phyloP scores from a whole-genome alignment of 768 basidiomycete genomes.

The Paxillus involutus region DNA sequence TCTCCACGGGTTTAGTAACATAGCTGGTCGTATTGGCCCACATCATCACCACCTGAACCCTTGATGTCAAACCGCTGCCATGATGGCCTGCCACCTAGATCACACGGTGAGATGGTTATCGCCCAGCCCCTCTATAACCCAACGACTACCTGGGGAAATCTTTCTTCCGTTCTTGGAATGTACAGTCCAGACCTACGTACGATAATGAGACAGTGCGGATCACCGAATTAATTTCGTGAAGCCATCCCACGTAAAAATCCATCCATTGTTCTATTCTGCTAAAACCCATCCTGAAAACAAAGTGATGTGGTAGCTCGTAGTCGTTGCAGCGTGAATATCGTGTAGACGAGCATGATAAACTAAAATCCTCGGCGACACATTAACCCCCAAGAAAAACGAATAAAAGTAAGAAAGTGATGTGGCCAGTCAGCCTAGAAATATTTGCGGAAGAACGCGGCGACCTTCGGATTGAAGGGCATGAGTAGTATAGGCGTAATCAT shows the following conservation, averaged over 20 bases:
- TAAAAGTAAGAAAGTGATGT: conserved; percentile 24
- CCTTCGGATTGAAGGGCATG: conserved; percentile 44
- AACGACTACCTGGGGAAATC: background rate
- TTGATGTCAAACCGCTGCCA: background rate
- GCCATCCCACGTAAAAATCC: conserved; percentile 18
- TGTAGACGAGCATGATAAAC: conserved; percentile 12
- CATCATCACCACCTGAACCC: background rate
- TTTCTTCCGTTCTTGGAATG: too few relatives aligned
- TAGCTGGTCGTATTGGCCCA: background rate
- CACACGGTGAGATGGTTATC: background rate
- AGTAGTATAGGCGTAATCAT: conserved; percentile 39
- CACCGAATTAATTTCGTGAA: background rate
- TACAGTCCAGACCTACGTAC: too few relatives aligned
- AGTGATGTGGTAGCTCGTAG: background rate
- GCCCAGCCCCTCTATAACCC: background rate
- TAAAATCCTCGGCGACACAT: conserved; percentile 17
- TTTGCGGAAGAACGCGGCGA: conserved; percentile 47
- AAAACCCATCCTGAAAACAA: background rate
- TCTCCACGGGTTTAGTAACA: background rate
- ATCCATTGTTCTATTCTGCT: background rate
- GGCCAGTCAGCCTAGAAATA: conserved; percentile 31
- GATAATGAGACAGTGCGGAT: too few relatives aligned
- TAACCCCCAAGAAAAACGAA: conserved; percentile 25
- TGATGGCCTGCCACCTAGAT: background rate
- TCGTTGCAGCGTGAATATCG: conserved; percentile 10